Conservation (phyloP, 768 basidiomycete species). For the Astraeus odoratus region DNA sequence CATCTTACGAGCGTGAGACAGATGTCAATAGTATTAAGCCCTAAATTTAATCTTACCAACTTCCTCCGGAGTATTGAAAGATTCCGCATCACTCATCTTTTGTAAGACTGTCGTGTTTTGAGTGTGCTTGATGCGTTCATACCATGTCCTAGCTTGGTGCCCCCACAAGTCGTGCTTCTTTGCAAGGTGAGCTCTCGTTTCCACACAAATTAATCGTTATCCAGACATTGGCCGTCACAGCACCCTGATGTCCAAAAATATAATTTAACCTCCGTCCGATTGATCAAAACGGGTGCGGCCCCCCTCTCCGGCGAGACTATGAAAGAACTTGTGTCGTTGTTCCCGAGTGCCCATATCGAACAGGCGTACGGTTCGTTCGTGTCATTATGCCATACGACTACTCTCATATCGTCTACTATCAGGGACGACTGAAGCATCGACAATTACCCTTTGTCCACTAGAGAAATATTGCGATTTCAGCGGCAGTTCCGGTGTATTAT, state of each 20-base stretch:
- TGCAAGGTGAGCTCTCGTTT: slow-evolving; percentile 45
- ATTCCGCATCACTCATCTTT: slow-evolving; percentile 50
- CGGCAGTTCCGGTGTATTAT: slow-evolving; percentile 41
- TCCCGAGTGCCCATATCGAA: slow-evolving; percentile 56
- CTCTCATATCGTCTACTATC: neutral
- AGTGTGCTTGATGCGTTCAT: neutral
- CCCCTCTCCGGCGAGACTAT: slow-evolving; percentile 55
- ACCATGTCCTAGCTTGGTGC: slow-evolving; percentile 43
- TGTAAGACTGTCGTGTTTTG: slow-evolving; percentile 28
- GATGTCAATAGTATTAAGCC: slow-evolving; percentile 52
- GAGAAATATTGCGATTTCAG: slow-evolving; percentile 42
- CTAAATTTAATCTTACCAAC: slow-evolving; percentile 55
- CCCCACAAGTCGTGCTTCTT: slow-evolving; percentile 59
- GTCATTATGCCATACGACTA: too few relatives aligned
- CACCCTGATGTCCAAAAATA: slow-evolving; percentile 45
- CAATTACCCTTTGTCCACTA: slow-evolving; percentile 44
- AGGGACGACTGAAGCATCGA: slow-evolving; percentile 66
- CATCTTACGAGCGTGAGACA: slow-evolving; percentile 15
- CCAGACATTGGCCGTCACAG: slow-evolving; percentile 21
- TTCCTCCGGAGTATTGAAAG: slow-evolving; percentile 56
- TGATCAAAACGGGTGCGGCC: slow-evolving; percentile 53
- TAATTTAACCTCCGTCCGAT: slow-evolving; percentile 47
- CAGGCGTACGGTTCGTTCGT: slow-evolving; percentile 50
- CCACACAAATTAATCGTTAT: slow-evolving; percentile 1
- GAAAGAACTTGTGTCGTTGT: slow-evolving; percentile 33